Conservation (phyloP, 257 asterid genomes). For the Lycium ferocissimum region DNA sequence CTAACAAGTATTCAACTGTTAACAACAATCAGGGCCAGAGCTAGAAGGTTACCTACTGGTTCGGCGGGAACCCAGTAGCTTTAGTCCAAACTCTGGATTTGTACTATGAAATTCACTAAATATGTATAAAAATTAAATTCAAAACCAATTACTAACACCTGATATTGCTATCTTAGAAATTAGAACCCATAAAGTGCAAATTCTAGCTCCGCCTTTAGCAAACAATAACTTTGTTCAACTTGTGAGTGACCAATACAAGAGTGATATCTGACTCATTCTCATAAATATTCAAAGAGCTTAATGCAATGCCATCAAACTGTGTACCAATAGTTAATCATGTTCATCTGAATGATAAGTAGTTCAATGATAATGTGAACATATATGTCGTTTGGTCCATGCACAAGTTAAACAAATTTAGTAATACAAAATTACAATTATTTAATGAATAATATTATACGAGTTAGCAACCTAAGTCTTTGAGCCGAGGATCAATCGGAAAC, state of each 20-base stretch:
- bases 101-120: too few species aligned
- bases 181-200: too few species aligned
- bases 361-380: background rate
- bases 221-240: background rate
- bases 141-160: too few species aligned
- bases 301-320: background rate
- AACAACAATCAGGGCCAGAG: background rate
- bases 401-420: background rate
- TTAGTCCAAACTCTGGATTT: too few species aligned
- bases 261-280: background rate
- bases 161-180: too few species aligned
- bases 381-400: background rate
- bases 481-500: too few species aligned
- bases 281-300: background rate
- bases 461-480: background rate
- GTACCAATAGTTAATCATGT: background rate
- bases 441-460: too few species aligned
- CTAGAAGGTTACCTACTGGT: too few species aligned
- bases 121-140: too few species aligned
- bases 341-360: conserved; percentile 14
- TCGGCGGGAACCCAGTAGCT: too few species aligned
- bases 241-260: conserved; percentile 9
- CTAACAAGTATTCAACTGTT: background rate
- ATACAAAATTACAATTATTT: background rate
- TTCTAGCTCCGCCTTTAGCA: too few species aligned